These are phyloP conservation scores for Rhizopogon vesiculosus DNA, from an alignment of 768 basidiomycete species.

Conservation along the genomic window DNA sequence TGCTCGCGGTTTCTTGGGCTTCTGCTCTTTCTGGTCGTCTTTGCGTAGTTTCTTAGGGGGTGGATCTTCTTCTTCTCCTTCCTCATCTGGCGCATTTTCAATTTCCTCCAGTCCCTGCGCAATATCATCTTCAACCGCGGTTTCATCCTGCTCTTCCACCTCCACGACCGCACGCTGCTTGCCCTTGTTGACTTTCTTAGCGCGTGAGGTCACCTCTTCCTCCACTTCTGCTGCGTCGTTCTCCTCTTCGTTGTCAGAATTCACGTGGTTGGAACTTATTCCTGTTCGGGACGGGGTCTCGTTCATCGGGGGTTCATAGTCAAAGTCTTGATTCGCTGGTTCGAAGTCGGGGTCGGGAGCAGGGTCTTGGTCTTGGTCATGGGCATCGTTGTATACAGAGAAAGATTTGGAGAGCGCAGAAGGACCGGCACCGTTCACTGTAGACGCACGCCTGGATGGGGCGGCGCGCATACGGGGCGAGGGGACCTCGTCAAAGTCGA, in stretches of 20 bases:
- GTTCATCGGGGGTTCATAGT: slow-evolving; percentile 15
- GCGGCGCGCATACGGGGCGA: slow-evolving; percentile 42
- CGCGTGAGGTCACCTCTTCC: slow-evolving; percentile 20
- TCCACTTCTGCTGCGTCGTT: slow-evolving; percentile 28
- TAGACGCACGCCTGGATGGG: slow-evolving; percentile 24
- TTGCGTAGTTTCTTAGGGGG: slow-evolving; percentile 23
- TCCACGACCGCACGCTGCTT: slow-evolving; percentile 33
- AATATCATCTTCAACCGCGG: slow-evolving; percentile 39
- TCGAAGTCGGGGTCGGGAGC: slow-evolving; percentile 21
- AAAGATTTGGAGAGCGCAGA: slow-evolving; percentile 27
- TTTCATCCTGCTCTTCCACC: slow-evolving; percentile 12
- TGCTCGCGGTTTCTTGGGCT: slow-evolving; percentile 21
- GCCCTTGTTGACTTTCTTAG: slow-evolving; percentile 29
- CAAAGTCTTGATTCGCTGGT: slow-evolving; percentile 24
- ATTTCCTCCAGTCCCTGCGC: slow-evolving; percentile 37
- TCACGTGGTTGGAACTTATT: slow-evolving; percentile 44
- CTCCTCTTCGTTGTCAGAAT: slow-evolving; percentile 40
- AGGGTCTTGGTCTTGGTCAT: slow-evolving; percentile 13
- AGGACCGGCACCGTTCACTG: slow-evolving; percentile 30
- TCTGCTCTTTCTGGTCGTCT: slow-evolving; percentile 23
- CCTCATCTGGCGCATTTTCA: slow-evolving; percentile 51
- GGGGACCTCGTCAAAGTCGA: slow-evolving; percentile 60
- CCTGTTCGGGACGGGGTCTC: slow-evolving; percentile 24
- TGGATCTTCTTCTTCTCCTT: slow-evolving; percentile 29
- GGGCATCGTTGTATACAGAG: slow-evolving; percentile 2